A percentile compares a stretch with the other conserved stretches of the same genome.
Evolutionary conservation across 345 rosid genomes (phyloP).

Genomic region (Bruguiera gymnorhiza): DNA sequence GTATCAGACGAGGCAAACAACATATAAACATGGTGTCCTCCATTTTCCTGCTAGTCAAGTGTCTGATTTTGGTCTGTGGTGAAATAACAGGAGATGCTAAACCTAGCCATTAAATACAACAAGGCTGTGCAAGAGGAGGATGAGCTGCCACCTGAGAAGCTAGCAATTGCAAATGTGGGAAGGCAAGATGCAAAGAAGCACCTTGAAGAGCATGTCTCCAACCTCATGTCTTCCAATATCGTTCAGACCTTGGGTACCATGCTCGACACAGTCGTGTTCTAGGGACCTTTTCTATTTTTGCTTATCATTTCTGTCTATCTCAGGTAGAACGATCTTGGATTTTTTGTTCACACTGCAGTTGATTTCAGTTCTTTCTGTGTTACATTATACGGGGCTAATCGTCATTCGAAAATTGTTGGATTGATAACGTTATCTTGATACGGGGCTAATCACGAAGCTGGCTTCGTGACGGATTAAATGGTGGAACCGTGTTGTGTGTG

Average conservation of each 20-base stretch:
- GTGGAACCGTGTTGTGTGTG: too few relatives aligned
- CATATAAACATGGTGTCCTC: background rate
- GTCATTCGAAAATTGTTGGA: too few relatives aligned
- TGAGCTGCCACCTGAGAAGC: slow-evolving; percentile 89
- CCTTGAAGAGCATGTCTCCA: slow-evolving; percentile 90
- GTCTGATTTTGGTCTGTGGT: background rate
- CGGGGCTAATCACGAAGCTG: too few relatives aligned
- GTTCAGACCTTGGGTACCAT: slow-evolving; percentile 95
- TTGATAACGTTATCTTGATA: too few relatives aligned
- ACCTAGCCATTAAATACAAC: slow-evolving; percentile 74
- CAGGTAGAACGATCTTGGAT: background rate
- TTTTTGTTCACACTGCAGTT: background rate
- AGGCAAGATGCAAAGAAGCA: slow-evolving; percentile 99
- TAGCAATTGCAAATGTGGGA: slow-evolving; percentile 91
- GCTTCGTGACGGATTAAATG: too few relatives aligned
- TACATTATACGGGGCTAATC: too few relatives aligned
- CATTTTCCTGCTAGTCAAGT: background rate
- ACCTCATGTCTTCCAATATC: slow-evolving; percentile 97
- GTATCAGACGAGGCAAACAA: background rate
- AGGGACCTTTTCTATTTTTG: background rate
- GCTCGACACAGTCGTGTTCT: slow-evolving; percentile 96
- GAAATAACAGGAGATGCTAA: slow-evolving; percentile 83
- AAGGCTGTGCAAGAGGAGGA: slow-evolving; percentile 99
- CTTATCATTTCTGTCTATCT: background rate
- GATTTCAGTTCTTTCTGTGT: background rate